A percentile compares a stretch with the other conserved stretches of the same genome.
These are phyloP conservation scores for Candida loeiensis DNA, from an alignment of 805 yeast species.

Conservation along the genomic window DNA sequence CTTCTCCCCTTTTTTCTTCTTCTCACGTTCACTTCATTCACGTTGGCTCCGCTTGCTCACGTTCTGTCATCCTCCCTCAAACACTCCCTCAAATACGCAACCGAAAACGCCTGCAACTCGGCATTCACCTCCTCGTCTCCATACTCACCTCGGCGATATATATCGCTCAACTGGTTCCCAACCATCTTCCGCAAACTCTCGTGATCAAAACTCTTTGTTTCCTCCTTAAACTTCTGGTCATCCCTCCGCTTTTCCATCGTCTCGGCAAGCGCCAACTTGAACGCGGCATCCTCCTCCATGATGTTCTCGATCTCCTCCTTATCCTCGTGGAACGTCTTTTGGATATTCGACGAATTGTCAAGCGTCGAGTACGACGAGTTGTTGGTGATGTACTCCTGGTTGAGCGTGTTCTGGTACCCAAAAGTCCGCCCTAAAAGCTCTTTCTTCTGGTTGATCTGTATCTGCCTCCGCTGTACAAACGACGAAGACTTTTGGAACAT, in stretches of 20 bases:
- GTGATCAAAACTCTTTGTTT: slow-evolving; percentile 21
- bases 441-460: slow-evolving; percentile 39
- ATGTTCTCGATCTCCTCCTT: slow-evolving; percentile 35
- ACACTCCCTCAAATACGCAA: slow-evolving; percentile 28
- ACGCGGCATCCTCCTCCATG: slow-evolving; percentile 32
- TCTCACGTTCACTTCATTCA: background rate
- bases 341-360: slow-evolving; percentile 35
- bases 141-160: slow-evolving; percentile 16
- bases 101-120: slow-evolving; percentile 24
- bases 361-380: slow-evolving; percentile 37
- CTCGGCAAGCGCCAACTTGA: slow-evolving; percentile 22
- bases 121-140: slow-evolving; percentile 17
- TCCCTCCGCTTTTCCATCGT: slow-evolving; percentile 18
- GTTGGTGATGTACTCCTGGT: slow-evolving; percentile 39
- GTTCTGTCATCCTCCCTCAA: slow-evolving; percentile 17
- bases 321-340: slow-evolving; percentile 40
- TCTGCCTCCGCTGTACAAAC: slow-evolving; percentile 32
- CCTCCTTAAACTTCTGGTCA: background rate
- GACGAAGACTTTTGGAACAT: slow-evolving; percentile 32
- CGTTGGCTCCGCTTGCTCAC: background rate
- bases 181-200: slow-evolving; percentile 24
- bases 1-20: background rate
- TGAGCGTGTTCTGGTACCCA: slow-evolving; percentile 36
- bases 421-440: slow-evolving; percentile 36
- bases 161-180: slow-evolving; percentile 17